Conservation (phyloP, 148 eudicot genomes). For the Gaultheria prostrata region DNA sequence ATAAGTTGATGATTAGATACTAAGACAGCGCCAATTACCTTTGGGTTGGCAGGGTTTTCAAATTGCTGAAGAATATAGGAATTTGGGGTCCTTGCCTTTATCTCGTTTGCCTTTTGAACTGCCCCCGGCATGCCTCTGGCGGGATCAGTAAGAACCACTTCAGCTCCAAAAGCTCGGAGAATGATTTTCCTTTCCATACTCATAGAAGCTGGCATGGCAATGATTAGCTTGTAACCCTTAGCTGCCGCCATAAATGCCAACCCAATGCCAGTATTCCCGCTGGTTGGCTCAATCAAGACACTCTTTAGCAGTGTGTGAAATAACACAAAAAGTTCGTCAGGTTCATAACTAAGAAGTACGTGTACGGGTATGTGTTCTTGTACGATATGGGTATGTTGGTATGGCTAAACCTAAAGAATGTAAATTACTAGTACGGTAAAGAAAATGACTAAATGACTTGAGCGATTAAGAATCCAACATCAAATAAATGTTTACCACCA, state of each 20-base stretch:
- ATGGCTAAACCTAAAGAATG: too few relatives aligned
- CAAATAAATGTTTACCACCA: too few relatives aligned
- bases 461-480: too few relatives aligned
- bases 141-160: slow-evolving; percentile 86
- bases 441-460: too few relatives aligned
- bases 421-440: too few relatives aligned
- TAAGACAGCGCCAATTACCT: slow-evolving; percentile 39
- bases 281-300: slow-evolving; percentile 85
- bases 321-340: neutral
- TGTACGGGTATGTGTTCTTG: too few relatives aligned
- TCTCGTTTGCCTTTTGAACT: slow-evolving; percentile 86
- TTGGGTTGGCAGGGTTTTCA: slow-evolving; percentile 97
- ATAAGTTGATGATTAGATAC: neutral
- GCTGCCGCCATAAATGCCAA: slow-evolving; percentile 98
- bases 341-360: too few relatives aligned
- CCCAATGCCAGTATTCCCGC: slow-evolving; percentile 97
- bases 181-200: slow-evolving; percentile 95
- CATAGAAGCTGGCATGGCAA: slow-evolving; percentile 99
- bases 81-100: slow-evolving; percentile 61
- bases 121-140: slow-evolving; percentile 94
- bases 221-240: slow-evolving; percentile 80
- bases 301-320: neutral
- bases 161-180: slow-evolving; percentile 94
- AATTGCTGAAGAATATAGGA: slow-evolving; percentile 94
- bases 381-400: too few relatives aligned